Base-by-base conservation (phyloP, 106 monocot genomes). In the Triglochin maritima region DNA sequence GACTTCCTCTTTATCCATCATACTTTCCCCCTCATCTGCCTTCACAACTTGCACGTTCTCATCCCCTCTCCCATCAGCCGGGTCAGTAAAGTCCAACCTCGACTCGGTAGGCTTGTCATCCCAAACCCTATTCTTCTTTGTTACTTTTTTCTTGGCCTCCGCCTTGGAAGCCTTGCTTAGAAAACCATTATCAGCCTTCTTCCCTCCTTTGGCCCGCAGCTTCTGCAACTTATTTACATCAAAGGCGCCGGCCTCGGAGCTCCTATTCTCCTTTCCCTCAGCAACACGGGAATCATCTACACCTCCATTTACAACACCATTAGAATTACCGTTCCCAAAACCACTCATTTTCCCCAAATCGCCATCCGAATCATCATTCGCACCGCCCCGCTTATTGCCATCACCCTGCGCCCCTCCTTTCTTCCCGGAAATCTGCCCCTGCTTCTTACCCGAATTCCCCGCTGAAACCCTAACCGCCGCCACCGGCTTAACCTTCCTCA, bases 201-300 rank as follows among this genome's bases (percentile, higher is more conserved):
- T 89, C 10, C 74, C 80, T 43, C 84, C 86, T 81, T 94, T 89
- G 2, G 81, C 66, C 3, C 84, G 75, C 68, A 84, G 6, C 71
- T 84, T 94, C 61, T 79, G 89, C 77, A 94, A 70, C 82, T 89
- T 94, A 87, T 79, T 87, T 87, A 94, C 89, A 89, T 94, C 81
- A 49, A 94, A 94, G 17, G 94, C 94, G 70, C 94, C 89, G 54
- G 58, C 59, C 46, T 74, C 77, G 4, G 89, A 87, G 50, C 46
- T 67, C 1, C 76, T 81, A 46, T 87, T 82, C 73, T 89, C 86
- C 50, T 88, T 88, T 9, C 81, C 86, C 29, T 86, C 60, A 77
- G 62, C 68, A 80, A 70, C 81, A 78, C 47, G 17, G 12, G 49
- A 17, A 47, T 69, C 84, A 50, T 74, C 79, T 70, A 54, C 67